phyloP scores from a whole-genome alignment of 257 asterid species.

The Plectranthus barbatus region DNA sequence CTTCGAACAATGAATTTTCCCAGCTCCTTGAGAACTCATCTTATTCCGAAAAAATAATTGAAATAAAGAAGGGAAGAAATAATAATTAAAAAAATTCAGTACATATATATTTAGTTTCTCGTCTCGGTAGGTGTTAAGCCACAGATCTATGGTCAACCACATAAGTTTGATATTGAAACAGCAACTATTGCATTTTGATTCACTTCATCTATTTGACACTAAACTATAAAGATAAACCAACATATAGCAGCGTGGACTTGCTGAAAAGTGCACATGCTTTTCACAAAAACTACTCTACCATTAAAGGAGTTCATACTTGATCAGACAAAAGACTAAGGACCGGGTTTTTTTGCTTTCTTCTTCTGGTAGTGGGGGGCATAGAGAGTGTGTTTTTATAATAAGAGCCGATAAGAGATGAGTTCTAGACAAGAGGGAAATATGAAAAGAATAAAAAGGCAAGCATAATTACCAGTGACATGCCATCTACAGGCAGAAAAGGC shows the following conservation, averaged over 20 bases:
- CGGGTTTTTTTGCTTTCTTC: background rate
- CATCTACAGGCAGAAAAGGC: slow-evolving; percentile 59
- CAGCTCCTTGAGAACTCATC: background rate
- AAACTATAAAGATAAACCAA: background rate
- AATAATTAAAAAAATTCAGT: background rate
- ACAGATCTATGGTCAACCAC: too few relatives aligned
- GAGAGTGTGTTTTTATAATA: background rate
- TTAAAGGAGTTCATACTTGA: background rate
- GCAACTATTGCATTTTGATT: background rate
- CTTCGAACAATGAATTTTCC: background rate
- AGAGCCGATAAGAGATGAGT: background rate
- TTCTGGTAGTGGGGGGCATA: background rate
- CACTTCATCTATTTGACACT: background rate
- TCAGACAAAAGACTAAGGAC: background rate
- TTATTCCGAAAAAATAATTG: background rate
- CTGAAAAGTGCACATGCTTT: background rate
- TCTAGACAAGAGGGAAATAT: background rate
- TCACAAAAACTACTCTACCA: background rate
- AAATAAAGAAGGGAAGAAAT: background rate
- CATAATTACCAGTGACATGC: slow-evolving; percentile 62
- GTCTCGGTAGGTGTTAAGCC: background rate
- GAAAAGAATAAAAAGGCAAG: background rate
- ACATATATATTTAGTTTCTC: background rate
- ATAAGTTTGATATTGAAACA: too few relatives aligned
- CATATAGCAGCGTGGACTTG: background rate